These are phyloP conservation scores for Epichloe sibirici DNA, from an alignment of 2,329 filamentous ascomycete species.

Conservation along the genomic window DNA sequence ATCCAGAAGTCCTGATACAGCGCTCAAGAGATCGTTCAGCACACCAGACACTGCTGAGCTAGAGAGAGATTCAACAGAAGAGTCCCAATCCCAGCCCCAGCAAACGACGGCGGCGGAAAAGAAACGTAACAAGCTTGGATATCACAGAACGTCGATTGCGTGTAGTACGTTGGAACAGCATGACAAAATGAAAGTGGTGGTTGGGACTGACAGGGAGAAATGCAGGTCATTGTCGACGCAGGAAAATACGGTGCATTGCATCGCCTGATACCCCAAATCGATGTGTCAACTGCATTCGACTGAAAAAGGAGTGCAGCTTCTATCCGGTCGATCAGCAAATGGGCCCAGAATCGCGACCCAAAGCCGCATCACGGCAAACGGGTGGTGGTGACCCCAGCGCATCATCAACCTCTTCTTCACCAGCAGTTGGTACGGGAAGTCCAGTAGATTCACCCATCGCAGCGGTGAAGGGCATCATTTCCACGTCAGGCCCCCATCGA, in stretches of 20 bases:
- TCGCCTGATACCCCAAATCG: slow-evolving; percentile 64
- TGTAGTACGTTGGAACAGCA: slow-evolving; percentile 59
- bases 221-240: slow-evolving; percentile 75
- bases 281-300: slow-evolving; percentile 83
- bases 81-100: slow-evolving; percentile 11
- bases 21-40: slow-evolving; percentile 37
- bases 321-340: slow-evolving; percentile 73
- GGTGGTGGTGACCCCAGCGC: slow-evolving; percentile 24
- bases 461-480: background rate
- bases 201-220: background rate
- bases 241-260: slow-evolving; percentile 85
- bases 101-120: slow-evolving; percentile 34
- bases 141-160: slow-evolving; percentile 88
- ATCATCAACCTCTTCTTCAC: slow-evolving; percentile 36
- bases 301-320: slow-evolving; percentile 93
- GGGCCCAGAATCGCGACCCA: slow-evolving; percentile 32
- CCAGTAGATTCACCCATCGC: slow-evolving; percentile 24
- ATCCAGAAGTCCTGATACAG: slow-evolving; percentile 23
- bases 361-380: slow-evolving; percentile 25
- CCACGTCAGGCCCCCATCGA: slow-evolving; percentile 19
- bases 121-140: slow-evolving; percentile 80
- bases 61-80: slow-evolving; percentile 21
- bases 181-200: background rate
- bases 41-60: slow-evolving; percentile 34
- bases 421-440: slow-evolving; percentile 30